phyloP scores from a whole-genome alignment of 179 eudicot species.

The Carnegiea gigantea region DNA sequence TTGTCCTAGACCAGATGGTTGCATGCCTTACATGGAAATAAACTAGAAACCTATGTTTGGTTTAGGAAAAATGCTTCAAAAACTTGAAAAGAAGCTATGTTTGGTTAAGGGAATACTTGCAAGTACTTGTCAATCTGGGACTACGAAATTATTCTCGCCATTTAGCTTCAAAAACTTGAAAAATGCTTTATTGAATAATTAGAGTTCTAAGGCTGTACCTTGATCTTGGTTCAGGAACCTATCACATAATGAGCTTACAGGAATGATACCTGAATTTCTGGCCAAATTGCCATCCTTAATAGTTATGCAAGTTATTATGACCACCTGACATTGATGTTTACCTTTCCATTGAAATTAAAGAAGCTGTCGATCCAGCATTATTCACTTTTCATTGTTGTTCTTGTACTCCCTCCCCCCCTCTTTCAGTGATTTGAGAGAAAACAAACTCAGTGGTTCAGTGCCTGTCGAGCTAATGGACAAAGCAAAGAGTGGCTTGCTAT shows the following conservation, averaged over 20 bases:
- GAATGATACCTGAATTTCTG: constrained; percentile 8
- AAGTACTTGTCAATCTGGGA: too few relatives aligned
- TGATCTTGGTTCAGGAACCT: constrained; percentile 8
- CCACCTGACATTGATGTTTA: neutral
- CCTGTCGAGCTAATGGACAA: neutral
- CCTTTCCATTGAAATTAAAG: neutral
- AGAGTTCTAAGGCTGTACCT: neutral
- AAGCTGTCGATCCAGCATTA: neutral
- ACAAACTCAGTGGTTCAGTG: constrained; percentile 8
- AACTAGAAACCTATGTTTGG: too few relatives aligned
- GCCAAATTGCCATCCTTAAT: constrained; percentile 10
- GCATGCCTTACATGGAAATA: too few relatives aligned
- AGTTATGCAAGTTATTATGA: neutral
- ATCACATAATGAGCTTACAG: constrained; percentile 6
- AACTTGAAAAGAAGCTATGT: too few relatives aligned
- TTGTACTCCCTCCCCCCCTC: too few relatives aligned
- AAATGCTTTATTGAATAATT: neutral
- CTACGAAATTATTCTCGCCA: too few relatives aligned
- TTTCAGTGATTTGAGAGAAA: constrained; percentile 10
- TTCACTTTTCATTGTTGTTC: neutral
- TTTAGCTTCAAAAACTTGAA: too few relatives aligned
- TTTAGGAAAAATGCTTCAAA: too few relatives aligned
- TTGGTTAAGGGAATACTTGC: too few relatives aligned
- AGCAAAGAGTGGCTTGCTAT: neutral
- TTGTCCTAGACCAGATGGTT: too few relatives aligned